Conservation (phyloP, 441 rosid genomes). For the Gossypium gossypioides region DNA sequence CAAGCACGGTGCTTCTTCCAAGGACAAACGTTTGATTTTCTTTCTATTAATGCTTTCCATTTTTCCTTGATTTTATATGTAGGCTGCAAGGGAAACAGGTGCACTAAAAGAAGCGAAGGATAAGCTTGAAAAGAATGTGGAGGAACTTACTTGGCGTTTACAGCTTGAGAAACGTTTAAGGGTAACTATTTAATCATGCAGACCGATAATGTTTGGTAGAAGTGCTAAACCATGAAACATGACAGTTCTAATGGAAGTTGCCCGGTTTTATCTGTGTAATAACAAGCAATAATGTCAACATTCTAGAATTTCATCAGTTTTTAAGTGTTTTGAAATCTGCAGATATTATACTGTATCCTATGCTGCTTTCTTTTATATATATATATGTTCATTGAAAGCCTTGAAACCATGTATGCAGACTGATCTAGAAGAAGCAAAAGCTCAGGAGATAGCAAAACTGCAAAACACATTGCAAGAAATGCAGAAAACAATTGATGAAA, state of each 20-base stretch:
- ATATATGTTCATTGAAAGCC: constrained; percentile 20
- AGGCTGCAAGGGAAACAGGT: constrained; percentile 98
- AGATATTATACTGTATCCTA: neutral
- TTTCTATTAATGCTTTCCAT: constrained; percentile 10
- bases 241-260: constrained; percentile 3
- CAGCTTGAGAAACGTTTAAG: constrained; percentile 87
- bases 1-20: neutral
- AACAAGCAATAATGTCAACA: neutral
- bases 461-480: constrained; percentile 61
- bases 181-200: constrained; percentile 32
- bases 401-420: constrained; percentile 35
- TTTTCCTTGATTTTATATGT: constrained; percentile 9
- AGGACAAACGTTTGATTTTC: neutral
- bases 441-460: constrained; percentile 62
- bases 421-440: constrained; percentile 82
- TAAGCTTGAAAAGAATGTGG: constrained; percentile 89
- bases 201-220: constrained; percentile 8
- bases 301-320: constrained; percentile 3
- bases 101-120: constrained; percentile 96
- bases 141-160: constrained; percentile 94
- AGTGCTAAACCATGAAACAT: constrained; percentile 4
- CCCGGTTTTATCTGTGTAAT: neutral
- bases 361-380: constrained; percentile 5
- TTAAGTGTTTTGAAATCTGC: neutral
- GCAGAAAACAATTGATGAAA: constrained; percentile 69